Evolutionary conservation across 805 yeast genomes (phyloP).

Genomic region (Komagataella pastoris): DNA sequence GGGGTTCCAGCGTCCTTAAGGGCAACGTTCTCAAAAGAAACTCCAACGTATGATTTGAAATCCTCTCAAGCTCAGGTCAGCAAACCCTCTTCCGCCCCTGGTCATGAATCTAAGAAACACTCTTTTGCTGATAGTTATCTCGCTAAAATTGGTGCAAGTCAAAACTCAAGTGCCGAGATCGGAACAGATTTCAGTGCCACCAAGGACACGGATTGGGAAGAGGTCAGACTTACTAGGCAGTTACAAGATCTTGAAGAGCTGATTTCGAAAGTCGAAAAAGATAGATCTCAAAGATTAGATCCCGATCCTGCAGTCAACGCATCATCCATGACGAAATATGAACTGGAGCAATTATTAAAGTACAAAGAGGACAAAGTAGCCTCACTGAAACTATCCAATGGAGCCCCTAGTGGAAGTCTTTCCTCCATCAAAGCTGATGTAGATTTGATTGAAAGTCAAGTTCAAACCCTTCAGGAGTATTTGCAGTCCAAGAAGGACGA

Average conservation of each 20-base stretch:
- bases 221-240: constrained; percentile 37
- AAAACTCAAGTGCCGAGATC: constrained; percentile 14
- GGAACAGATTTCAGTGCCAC: constrained; percentile 67
- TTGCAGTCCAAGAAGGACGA: constrained; percentile 48
- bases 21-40: constrained; percentile 82
- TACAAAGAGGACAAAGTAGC: constrained; percentile 57
- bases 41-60: constrained; percentile 56
- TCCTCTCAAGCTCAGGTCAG: constrained; percentile 31
- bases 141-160: constrained; percentile 39
- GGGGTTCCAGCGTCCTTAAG: constrained; percentile 90
- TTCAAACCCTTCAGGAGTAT: constrained; percentile 57
- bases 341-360: constrained; percentile 69
- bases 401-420: constrained; percentile 18
- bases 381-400: constrained; percentile 16
- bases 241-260: constrained; percentile 58
- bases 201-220: constrained; percentile 87
- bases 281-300: constrained; percentile 20
- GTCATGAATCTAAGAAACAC: constrained; percentile 12
- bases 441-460: constrained; percentile 65
- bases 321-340: constrained; percentile 29
- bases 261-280: constrained; percentile 43
- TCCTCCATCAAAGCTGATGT: constrained; percentile 48
- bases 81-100: constrained; percentile 5
- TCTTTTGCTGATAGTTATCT: constrained; percentile 43
- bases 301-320: constrained; percentile 11